phyloP scores from a whole-genome alignment of 73 alveolate species.

The Paraurostyla sp. region DNA sequence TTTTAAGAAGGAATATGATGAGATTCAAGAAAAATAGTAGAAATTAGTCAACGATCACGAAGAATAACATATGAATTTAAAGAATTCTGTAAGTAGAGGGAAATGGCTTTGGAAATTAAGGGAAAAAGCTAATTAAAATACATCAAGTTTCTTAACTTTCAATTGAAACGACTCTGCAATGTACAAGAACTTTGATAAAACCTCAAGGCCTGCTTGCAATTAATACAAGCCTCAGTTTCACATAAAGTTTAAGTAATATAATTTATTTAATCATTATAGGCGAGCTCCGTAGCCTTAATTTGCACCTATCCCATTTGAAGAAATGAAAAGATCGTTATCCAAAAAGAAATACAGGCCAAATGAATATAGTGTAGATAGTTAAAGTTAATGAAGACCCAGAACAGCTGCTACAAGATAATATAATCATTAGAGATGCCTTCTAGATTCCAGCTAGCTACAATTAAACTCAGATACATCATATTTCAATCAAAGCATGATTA shows the following conservation, averaged over 20 bases:
- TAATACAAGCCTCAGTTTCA: neutral
- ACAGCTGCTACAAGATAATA: neutral
- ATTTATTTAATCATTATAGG: neutral
- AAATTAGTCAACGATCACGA: conserved; percentile 1
- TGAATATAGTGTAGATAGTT: no score
- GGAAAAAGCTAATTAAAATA: neutral
- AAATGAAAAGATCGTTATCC: neutral
- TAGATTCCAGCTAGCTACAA: neutral
- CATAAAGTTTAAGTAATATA: neutral
- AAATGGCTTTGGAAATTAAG: conserved; percentile 48
- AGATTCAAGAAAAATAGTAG: conserved; percentile 25
- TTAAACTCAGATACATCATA: neutral
- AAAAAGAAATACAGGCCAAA: no score
- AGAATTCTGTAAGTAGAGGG: conserved; percentile 20
- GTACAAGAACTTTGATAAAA: neutral
- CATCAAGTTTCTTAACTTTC: conserved; percentile 45
- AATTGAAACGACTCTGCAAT: conserved; percentile 45
- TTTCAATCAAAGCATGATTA: neutral
- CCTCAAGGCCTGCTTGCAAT: neutral
- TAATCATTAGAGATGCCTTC: neutral
- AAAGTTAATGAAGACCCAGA: neutral
- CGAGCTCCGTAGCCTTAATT: neutral
- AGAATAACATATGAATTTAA: neutral
- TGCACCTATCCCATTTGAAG: conserved; percentile 24
- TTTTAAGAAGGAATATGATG: conserved; percentile 42